Base-by-base conservation (phyloP, 1,139 yeast species). In the Zygoascus sp. region DNA sequence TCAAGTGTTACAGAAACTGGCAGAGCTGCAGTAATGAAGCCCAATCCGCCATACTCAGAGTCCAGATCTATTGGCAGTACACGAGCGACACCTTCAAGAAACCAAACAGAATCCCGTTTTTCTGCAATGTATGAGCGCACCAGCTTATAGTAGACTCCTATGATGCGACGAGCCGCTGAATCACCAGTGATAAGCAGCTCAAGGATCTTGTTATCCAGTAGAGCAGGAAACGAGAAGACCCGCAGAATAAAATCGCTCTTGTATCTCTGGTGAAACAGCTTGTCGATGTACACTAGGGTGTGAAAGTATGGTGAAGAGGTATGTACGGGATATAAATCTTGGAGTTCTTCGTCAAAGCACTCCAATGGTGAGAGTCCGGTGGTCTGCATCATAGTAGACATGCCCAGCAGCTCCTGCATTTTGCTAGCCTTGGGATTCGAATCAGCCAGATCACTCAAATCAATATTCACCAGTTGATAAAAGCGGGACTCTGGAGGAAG, bases 201-300 rank as follows among this genome's bases (percentile, higher is more conserved):
- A 39, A 89, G 70, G 56, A 90, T 83, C 25, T 79, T 76, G 60
- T 83, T 84, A 63, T 90, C 97, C 54, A 90, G 69, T 42, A 90
- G 68, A 0, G 97, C 97, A 3, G 97, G 97, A 66, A 90, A 89
- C 9, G 96, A 92, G 72, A 90, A 90, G 19, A 90, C 84, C 42
- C 97, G 70, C 37, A 90, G 69, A 32, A 90, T 86, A 59, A 88
- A 90, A 63, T 89, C 96, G 1, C 89, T 79, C 65, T 86, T 84
- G 64, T 83, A 78, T 53, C 92, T 74, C 63, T 89, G 97, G 46
- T 59, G 63, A 64, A 86, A 86, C 42, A 90, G 71, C 64, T 87
- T 87, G 61, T 87, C 92, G 65, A 90, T 73, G 61, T 87, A 88
- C 17, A 95, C 95, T 51, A 90, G 69, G 0, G 96, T 85, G 19